Base-by-base conservation (phyloP, 768 basidiomycete species). In the Russula dissimulans region DNA sequence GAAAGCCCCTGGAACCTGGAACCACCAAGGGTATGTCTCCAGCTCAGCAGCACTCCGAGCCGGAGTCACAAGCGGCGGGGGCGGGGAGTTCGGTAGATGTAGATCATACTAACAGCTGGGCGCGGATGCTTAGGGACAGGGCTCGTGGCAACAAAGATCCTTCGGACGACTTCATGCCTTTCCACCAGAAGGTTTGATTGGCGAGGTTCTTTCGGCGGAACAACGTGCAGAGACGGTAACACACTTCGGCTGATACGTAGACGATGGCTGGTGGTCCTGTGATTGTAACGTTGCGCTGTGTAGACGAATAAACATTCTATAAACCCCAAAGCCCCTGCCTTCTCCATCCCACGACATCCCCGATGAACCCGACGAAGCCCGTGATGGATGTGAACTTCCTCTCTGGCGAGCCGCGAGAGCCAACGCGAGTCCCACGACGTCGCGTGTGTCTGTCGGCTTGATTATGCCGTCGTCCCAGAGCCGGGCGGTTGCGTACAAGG, bases 381-480 rank as follows among this genome's bases (percentile, higher is more conserved):
- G 58, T 18, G 43, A 45, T 2, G 26, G 34, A 38, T 44, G 38
- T 7, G 51, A 39, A n/a, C 34, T 31, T 26, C 64, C 61, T 56
- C 72, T 70, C 64, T 75, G 74, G 62, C 82, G 76, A 31, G 79
- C 80, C 51, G 88, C 82, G n/a, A 97, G 76, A 10, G 86, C 88
- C 8, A 97, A 80, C n/a, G 85, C 89, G 5, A 97, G 78, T 5
- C 93, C 95, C 46, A 97, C 79, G 1, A 89, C 85, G 71, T 93
- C 87, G 57, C 94, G 78, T 0, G 94, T 97, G 67, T 97, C 93
- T 9, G 82, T 82, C 5, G 95, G 94, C 65, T 80, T 82, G 71
- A 97, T 92, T 58, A 97, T 88, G 3, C 91, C 91, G 66, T 94
- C 91, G 67, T 94, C 93, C 93, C 91, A 97, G 57, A 97, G 74